Conservation (phyloP, 352 stramenopile genomes). For the Phytophthora meadii region DNA sequence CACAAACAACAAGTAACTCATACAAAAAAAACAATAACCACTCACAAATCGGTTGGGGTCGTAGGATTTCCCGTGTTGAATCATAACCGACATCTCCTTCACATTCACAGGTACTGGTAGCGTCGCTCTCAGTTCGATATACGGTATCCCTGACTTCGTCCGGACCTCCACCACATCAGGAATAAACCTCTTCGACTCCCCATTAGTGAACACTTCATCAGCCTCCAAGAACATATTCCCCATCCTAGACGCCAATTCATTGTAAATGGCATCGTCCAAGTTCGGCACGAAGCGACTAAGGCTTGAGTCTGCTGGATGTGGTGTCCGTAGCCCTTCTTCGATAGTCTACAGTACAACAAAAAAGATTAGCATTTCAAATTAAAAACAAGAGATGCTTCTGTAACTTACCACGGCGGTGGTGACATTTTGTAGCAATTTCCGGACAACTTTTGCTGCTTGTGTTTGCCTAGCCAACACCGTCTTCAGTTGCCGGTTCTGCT, state of each 20-base stretch:
- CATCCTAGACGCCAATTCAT: constrained; percentile 11
- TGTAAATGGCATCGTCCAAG: constrained; percentile 25
- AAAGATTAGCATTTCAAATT: background rate
- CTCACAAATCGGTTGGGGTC: constrained; percentile 16
- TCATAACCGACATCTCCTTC: constrained; percentile 1
- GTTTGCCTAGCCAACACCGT: constrained; percentile 11
- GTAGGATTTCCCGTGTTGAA: background rate
- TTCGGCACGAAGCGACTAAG: constrained; percentile 14
- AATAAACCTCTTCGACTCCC: constrained; percentile 1
- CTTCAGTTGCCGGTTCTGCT: constrained; percentile 18
- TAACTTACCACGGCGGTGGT: constrained; percentile 18
- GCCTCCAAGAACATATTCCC: constrained; percentile 12
- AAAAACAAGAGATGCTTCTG: background rate
- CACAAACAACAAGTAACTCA: background rate
- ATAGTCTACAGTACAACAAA: constrained; percentile 4
- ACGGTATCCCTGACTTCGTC: constrained; percentile 6
- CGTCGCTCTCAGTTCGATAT: constrained; percentile 12
- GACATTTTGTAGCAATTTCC: constrained; percentile 10
- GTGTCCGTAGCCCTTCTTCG: constrained; percentile 16
- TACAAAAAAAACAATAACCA: background rate
- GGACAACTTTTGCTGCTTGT: constrained; percentile 5
- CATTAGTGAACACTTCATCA: background rate
- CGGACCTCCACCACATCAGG: constrained; percentile 6
- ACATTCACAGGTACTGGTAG: background rate
- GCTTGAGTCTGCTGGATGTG: background rate